Base-by-base conservation (phyloP, 2,329 filamentous ascomycete species). In the Chaetomium sp. region DNA sequence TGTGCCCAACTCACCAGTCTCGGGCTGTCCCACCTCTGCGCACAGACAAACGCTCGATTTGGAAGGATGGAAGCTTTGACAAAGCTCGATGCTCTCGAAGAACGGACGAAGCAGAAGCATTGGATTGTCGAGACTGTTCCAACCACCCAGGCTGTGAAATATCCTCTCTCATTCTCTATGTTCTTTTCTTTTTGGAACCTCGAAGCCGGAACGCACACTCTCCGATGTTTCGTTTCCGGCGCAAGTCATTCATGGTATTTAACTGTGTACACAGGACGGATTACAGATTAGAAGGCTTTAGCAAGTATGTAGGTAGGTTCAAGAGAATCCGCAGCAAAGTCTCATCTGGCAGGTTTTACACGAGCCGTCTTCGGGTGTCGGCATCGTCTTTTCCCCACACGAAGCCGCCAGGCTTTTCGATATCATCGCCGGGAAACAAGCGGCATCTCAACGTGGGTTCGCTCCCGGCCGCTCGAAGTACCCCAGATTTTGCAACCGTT, bases 291-390 rank as follows among this genome's bases (percentile, higher is more conserved):
- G n/a, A n/a, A n/a, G n/a, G n/a, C n/a, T n/a, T n/a, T n/a, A n/a
- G n/a, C n/a, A n/a, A n/a, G n/a, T n/a, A n/a, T n/a, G n/a, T n/a
- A n/a, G n/a, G n/a, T n/a, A n/a, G 27, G 27, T 29, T 29, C 3
- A 6, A 19, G 19, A 42, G 35, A 42, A 4, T 19, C 5, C 16
- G 6, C 38, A 19, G 7, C 38, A 16, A 19, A 16, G 38, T n/a
- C 16, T 13, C 33, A 19, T n/a, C 38, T 42, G 45, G n/a, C 7
- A 10, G 33, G n/a, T 23, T 19, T 2, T 19, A 19, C 23, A 71
- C 64, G 63, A 70, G 69, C 70, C 70, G 69, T 67, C 69, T 68
- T 66, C 45, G 42, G 50, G 3, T n/a, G n/a, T n/a, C n/a, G n/a
- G n/a, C n/a, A n/a, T n/a, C n/a, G n/a, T n/a, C n/a, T 53, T 38